These are phyloP conservation scores for Haplosporangium sp. DNA, from an alignment of 371 early-diverging fungal genomes.

Conservation along the genomic window DNA sequence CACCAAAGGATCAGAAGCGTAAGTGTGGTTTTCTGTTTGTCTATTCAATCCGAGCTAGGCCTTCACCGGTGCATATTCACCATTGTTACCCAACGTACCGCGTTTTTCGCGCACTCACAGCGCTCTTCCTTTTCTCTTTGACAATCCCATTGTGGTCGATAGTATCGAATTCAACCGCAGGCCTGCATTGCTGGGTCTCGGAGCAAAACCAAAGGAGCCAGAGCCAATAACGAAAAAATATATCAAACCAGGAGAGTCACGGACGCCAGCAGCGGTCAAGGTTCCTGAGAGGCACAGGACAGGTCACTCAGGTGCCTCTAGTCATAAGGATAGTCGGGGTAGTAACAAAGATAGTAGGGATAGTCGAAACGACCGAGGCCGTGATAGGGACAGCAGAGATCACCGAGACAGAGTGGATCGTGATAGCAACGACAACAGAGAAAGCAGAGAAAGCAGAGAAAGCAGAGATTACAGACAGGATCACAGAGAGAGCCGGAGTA, in stretches of 20 bases:
- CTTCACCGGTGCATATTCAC: too few species aligned
- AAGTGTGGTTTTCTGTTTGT: conserved; percentile 8
- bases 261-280: conserved; percentile 18
- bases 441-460: not conserved
- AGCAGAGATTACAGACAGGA: conserved; percentile 6
- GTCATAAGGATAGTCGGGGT: not conserved
- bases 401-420: not conserved
- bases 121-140: not conserved
- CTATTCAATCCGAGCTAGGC: not conserved
- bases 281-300: conserved; percentile 27
- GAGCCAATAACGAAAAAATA: conserved; percentile 48
- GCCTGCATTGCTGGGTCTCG: conserved; percentile 79
- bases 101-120: not conserved
- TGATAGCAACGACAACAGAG: conserved; percentile 15
- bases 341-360: conserved; percentile 11
- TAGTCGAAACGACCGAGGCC: not conserved
- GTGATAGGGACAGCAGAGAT: conserved; percentile 1
- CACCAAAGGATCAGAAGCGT: conserved; percentile 42
- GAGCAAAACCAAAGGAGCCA: conserved; percentile 74
- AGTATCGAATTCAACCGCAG: conserved; percentile 63
- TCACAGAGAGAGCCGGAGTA: conserved; percentile 8
- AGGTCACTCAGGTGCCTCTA: conserved; percentile 7
- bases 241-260: conserved; percentile 47
- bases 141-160: conserved; percentile 36
- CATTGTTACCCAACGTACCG: too few species aligned